Evolutionary conservation across 805 yeast species (phyloP), one percentile per base, ranked within the genome.

Genomic region (Yamadazyma paraphyllophila): DNA sequence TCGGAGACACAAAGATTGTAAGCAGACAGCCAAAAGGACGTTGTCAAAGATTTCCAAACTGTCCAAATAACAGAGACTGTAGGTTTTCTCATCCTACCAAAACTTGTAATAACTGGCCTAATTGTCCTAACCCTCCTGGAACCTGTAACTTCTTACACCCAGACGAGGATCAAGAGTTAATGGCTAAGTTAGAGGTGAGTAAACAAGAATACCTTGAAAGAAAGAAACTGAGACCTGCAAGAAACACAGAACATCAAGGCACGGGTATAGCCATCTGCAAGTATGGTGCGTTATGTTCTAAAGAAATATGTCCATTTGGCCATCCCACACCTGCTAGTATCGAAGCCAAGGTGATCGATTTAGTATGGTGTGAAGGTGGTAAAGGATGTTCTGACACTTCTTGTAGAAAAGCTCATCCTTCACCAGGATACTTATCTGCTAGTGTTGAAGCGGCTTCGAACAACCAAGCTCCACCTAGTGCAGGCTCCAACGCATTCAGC

Each of bases 301-400:
- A 86, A 58, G 88, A 82, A 50, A 67, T 80, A 50, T 90, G 97
- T 70, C 88, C 90, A 25, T 88, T 83, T 69, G 96, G 90, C 20
- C 97, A 90, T 61, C 96, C 97, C 37, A 88, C 96, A 0, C 94
- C 95, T 1, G 85, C 88, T 13, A 88, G 85, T 66, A 79, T 76
- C 50, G 81, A 77, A 50, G 89, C 90, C 25, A 80, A 82, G 55
- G 88, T 89, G 34, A 69, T 78, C 12, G 75, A 77, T 13, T 67
- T 78, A 39, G 84, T 81, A 53, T 87, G 96, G 96, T 90, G 97
- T 70, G 68, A 82, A 7, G 80, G 73, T 31, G 87, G 87, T 52
- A 76, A 83, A 53, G 63, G 66, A 15, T 90, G 97, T 69, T 53
- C 65, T 20, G 80, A 88, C 59, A 62, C 74, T 0, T 54, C 58